A percentile compares a stretch with the other conserved stretches of the same genome.
Evolutionary conservation across 495 filamentous ascomycete genomes (phyloP).

Genomic region (Rusavskia elegans): DNA sequence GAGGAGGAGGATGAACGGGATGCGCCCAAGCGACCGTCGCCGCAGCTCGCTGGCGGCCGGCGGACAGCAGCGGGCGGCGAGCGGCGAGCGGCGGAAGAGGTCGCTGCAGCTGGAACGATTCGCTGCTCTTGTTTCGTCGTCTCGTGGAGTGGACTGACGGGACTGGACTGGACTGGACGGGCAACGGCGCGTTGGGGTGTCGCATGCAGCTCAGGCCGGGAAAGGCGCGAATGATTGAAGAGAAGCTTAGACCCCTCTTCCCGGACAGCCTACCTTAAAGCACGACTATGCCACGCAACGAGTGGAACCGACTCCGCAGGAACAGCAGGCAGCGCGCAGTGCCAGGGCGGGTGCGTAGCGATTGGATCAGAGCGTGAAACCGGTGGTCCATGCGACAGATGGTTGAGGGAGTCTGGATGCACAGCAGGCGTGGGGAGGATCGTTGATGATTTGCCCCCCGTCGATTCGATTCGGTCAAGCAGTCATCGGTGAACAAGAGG

Average conservation of each 20-base stretch:
- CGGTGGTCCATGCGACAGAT: conserved; percentile 11
- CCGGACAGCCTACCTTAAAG: conserved; percentile 11
- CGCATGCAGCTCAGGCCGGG: conserved; percentile 10
- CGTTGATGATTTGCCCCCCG: conserved; percentile 9
- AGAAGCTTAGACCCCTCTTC: conserved; percentile 16
- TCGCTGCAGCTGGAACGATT: too few species aligned
- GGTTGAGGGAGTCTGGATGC: not conserved
- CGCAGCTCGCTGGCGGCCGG: conserved; percentile 5
- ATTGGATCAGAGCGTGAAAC: conserved; percentile 11
- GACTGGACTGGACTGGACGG: not conserved
- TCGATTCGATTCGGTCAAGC: conserved; percentile 1
- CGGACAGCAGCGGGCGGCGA: not conserved
- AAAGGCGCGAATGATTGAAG: conserved; percentile 8
- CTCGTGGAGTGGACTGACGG: not conserved
- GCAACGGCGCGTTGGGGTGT: conserved; percentile 11
- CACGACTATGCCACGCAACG: not conserved
- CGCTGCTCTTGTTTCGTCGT: too few species aligned
- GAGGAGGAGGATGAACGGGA: conserved; percentile 6
- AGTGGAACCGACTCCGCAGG: conserved; percentile 9
- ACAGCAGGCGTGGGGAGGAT: conserved; percentile 12
- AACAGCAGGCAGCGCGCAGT: conserved; percentile 8
- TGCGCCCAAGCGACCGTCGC: not conserved
- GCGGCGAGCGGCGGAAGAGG: too few species aligned
- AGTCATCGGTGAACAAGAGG: not conserved
- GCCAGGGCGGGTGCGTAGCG: conserved; percentile 2